Conservation (phyloP, 352 stramenopile species). For the Elongisporangium senticosum region DNA sequence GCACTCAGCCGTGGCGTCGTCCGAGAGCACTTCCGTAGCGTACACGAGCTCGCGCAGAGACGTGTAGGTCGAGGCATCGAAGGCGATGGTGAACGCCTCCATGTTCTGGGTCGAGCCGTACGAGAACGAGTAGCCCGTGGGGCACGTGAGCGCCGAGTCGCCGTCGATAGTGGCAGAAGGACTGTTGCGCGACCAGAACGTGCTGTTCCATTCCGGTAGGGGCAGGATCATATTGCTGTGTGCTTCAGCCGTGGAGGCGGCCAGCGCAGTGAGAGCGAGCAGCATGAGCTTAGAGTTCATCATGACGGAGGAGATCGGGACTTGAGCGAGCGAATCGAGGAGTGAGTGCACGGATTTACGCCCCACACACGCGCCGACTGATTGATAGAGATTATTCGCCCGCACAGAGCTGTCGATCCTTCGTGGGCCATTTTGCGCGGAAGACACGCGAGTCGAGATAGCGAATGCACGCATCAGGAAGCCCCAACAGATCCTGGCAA, state of each 20-base stretch:
- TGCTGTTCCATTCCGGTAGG: slow-evolving; percentile 23
- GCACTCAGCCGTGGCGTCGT: slow-evolving; percentile 11
- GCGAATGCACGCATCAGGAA: neutral
- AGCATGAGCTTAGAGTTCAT: slow-evolving; percentile 1
- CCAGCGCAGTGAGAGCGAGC: slow-evolving; percentile 2
- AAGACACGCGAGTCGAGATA: neutral
- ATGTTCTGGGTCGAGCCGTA: slow-evolving; percentile 17
- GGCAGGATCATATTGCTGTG: slow-evolving; percentile 33
- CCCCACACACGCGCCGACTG: too few relatives aligned
- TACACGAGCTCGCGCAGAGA: slow-evolving; percentile 20
- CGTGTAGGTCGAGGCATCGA: slow-evolving; percentile 16
- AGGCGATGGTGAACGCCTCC: slow-evolving; percentile 10
- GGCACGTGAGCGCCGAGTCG: slow-evolving; percentile 18
- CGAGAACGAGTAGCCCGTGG: slow-evolving; percentile 18
- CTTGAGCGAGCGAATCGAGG: neutral
- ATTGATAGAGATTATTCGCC: too few relatives aligned
- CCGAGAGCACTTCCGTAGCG: slow-evolving; percentile 6
- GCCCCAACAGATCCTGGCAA: too few relatives aligned
- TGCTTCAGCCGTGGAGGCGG: slow-evolving; percentile 3
- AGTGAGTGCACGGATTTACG: neutral
- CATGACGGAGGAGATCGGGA: neutral
- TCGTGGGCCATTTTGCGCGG: neutral
- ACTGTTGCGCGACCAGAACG: slow-evolving; percentile 20
- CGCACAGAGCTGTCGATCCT: neutral
- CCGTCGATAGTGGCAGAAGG: slow-evolving; percentile 34